These are phyloP conservation scores for Syncephalastrum monosporum DNA, from an alignment of 371 early-diverging fungal species.

Conservation along the genomic window DNA sequence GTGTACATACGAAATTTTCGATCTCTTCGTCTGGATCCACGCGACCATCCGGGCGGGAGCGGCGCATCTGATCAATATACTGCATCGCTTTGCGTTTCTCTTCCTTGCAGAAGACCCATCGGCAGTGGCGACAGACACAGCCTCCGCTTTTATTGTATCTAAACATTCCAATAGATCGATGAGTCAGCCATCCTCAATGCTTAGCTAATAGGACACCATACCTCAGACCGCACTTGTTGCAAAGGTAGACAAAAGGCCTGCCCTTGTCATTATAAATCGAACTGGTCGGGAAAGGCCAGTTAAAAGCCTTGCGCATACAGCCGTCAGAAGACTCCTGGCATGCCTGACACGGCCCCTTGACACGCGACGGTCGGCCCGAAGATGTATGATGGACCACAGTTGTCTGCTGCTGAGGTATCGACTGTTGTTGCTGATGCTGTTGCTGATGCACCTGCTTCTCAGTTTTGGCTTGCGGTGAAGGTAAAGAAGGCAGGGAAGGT, in stretches of 20 bases:
- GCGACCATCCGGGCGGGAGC: slow-evolving; percentile 33
- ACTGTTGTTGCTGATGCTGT: background rate
- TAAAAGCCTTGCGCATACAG: slow-evolving; percentile 51
- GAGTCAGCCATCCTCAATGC: background rate
- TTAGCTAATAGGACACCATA: slow-evolving; percentile 3
- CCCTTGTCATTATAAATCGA: slow-evolving; percentile 39
- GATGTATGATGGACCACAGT: slow-evolving; percentile 4
- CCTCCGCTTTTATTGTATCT: slow-evolving; percentile 49
- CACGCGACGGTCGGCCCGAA: slow-evolving; percentile 31
- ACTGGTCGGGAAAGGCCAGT: slow-evolving; percentile 45
- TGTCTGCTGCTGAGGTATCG: slow-evolving; percentile 3
- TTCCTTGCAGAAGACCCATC: slow-evolving; percentile 54
- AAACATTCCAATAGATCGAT: slow-evolving; percentile 8
- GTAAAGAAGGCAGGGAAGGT: background rate
- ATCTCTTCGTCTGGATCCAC: slow-evolving; percentile 46
- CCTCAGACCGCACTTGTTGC: slow-evolving; percentile 52
- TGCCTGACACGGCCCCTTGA: slow-evolving; percentile 50
- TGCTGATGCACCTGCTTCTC: slow-evolving; percentile 2
- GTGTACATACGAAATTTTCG: slow-evolving; percentile 43
- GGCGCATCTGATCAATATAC: slow-evolving; percentile 42
- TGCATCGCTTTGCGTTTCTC: slow-evolving; percentile 47
- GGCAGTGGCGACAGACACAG: slow-evolving; percentile 44
- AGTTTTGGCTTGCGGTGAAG: background rate
- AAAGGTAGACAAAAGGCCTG: slow-evolving; percentile 46
- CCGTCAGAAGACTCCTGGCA: slow-evolving; percentile 47